Percentiles rank a stretch among this genome's conserved stretches.
Conservation (phyloP, 1,284 basidiomycete species). For the Trichosporon sp. region DNA sequence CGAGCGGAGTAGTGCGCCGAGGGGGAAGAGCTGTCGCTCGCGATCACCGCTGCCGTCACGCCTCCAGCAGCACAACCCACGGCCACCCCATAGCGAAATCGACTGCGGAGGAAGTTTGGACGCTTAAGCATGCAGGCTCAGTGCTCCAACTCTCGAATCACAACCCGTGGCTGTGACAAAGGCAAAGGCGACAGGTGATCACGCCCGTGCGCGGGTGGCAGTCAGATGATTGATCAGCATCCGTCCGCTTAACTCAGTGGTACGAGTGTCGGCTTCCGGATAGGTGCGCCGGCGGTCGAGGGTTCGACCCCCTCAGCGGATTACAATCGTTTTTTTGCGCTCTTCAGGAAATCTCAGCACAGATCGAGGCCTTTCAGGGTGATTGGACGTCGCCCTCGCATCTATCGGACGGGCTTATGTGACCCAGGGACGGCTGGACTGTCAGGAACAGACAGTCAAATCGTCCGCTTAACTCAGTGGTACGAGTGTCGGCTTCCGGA, state of each 20-base stretch:
- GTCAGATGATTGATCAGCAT: not conserved
- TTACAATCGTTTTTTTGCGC: not conserved
- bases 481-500: not conserved
- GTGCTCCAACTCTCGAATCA: too few species aligned
- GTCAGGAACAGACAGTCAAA: not conserved
- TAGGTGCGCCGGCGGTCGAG: not conserved
- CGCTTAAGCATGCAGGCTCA: too few species aligned
- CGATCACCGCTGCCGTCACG: too few species aligned
- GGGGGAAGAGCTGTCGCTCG: too few species aligned
- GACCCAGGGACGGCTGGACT: not conserved
- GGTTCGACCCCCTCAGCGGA: not conserved
- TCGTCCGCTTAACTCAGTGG: not conserved
- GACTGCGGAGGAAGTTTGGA: too few species aligned
- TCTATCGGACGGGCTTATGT: not conserved
- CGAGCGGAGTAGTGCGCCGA: too few species aligned
- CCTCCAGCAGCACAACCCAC: too few species aligned
- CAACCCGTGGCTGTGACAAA: too few species aligned
- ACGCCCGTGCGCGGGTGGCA: too few species aligned
- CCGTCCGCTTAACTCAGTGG: not conserved
- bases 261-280: not conserved
- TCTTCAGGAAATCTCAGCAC: not conserved
- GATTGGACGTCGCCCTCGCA: not conserved
- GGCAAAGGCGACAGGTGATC: too few species aligned
- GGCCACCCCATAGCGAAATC: too few species aligned
- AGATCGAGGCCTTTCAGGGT: not conserved